Base-by-base conservation (phyloP, 169 alveolate species). In the Plasmodium cynomolgi region DNA sequence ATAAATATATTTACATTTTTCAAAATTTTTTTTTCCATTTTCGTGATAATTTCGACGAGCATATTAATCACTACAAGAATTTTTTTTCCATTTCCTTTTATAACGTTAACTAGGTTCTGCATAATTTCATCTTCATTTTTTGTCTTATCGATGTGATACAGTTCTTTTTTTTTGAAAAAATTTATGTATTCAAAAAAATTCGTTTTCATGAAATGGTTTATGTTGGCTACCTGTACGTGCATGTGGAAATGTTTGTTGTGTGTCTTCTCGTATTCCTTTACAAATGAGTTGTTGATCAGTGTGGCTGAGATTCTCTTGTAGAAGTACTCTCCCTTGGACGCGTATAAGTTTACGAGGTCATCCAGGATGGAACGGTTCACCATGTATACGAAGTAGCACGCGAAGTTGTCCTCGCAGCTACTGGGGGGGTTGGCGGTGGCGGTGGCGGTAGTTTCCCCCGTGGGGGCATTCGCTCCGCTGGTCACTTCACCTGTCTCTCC, bases 61-160 rank as follows among this genome's bases (percentile, higher is more conserved):
- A 85, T 88, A 29, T 88, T 88, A n/a, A 88, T 88, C 72, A 88
- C 94, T 29, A 58, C 39, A 31, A 58, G 13, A 39, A 80, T 62
- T 79, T 88, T 80, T 68, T 81, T 88, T 9, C 94, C 94, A 80
- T 88, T 88, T 7, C 31, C 54, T 81, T 88, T 88, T 33, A 88
- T 81, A 23, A 88, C 90, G 34, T 88, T 88, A 20, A 68, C 83
- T 79, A 88, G 17, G 41, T 88, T 88, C 9, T 88, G 91, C 90
- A 88, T 88, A 56, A 88, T 88, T 77, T 88, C 90, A 79, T 88
- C 83, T 80, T 88, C 94, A 80, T 88, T 88, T 58, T 88, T 80
- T 26, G 88, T 29, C 81, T 88, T 77, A 11, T 88, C 91, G 1
- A 88, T 88, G 44, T 88, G 71, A 62, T 88, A 88, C 31, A 88